These are phyloP conservation scores for Rubia peregrina DNA, from an alignment of 305 asterid genomes.

Conservation along the genomic window DNA sequence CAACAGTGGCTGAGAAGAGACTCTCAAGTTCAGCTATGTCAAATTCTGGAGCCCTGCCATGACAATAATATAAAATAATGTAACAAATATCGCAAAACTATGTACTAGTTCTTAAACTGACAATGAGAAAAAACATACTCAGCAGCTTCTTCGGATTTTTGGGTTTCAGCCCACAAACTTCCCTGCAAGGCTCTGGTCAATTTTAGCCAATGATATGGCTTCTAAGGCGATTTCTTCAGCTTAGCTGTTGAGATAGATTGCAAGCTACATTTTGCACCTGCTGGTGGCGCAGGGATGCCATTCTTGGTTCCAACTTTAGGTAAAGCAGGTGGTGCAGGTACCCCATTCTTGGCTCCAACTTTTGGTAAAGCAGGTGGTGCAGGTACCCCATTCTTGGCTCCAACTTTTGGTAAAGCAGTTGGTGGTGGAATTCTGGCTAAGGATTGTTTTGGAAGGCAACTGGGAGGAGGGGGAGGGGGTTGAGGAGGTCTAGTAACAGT, in stretches of 20 bases:
- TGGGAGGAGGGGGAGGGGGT: conserved; percentile 23
- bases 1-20: conserved; percentile 61
- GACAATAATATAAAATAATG: conserved; percentile 1
- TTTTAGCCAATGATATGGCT: conserved; percentile 92
- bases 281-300: conserved; percentile 27
- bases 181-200: conserved; percentile 71
- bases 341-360: conserved; percentile 18
- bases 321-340: conserved; percentile 32
- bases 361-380: conserved; percentile 35
- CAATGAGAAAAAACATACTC: conserved; percentile 38
- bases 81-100: conserved; percentile 1
- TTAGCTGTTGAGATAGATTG: conserved; percentile 31
- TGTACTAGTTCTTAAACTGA: neutral
- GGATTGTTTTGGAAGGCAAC: conserved; percentile 11
- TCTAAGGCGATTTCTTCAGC: conserved; percentile 43
- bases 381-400: conserved; percentile 21
- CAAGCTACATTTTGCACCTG: conserved; percentile 42
- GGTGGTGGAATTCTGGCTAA: conserved; percentile 27
- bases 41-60: conserved; percentile 65
- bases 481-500: conserved; percentile 21
- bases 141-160: conserved; percentile 66
- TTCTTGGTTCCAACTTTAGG: conserved; percentile 25
- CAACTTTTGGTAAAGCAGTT: conserved; percentile 28
- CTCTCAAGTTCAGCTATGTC: conserved; percentile 81
- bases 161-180: conserved; percentile 85